Evolutionary conservation across 2,329 filamentous ascomycete species (phyloP).

Genomic region (Fusarium odoratissimum): DNA sequence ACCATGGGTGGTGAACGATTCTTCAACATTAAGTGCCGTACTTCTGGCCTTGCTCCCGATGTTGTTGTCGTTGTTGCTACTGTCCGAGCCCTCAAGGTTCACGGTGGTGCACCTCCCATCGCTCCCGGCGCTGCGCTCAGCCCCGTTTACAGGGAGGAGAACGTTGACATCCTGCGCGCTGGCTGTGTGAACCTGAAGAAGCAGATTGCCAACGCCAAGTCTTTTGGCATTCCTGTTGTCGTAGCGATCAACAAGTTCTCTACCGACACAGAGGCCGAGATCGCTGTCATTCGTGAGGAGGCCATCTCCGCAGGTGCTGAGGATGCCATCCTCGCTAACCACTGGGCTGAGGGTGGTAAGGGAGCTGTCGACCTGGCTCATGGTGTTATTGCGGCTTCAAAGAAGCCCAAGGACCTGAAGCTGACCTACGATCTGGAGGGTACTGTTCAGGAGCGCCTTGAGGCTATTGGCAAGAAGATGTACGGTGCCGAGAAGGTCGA

Average conservation of each 20-base stretch:
- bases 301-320: slow-evolving; percentile 91
- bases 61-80: slow-evolving; percentile 96
- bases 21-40: slow-evolving; percentile 99
- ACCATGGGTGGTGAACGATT: slow-evolving; percentile 99
- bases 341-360: slow-evolving; percentile 95
- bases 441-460: slow-evolving; percentile 87
- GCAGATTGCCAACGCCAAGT: slow-evolving; percentile 90
- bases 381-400: slow-evolving; percentile 83
- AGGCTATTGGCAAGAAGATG: slow-evolving; percentile 90
- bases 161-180: slow-evolving; percentile 87
- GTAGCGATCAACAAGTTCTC: slow-evolving; percentile 98
- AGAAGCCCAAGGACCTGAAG: slow-evolving; percentile 87
- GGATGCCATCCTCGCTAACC: slow-evolving; percentile 92
- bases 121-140: slow-evolving; percentile 85
- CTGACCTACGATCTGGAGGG: slow-evolving; percentile 86
- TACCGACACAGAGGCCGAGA: slow-evolving; percentile 93
- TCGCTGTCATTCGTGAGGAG: slow-evolving; percentile 89
- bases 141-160: slow-evolving; percentile 92
- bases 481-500: slow-evolving; percentile 92
- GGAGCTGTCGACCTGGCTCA: slow-evolving; percentile 91
- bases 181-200: slow-evolving; percentile 96
- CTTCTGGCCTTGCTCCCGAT: slow-evolving; percentile 91
- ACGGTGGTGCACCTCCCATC: slow-evolving; percentile 95
- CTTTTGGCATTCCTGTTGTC: slow-evolving; percentile 92
- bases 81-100: slow-evolving; percentile 94